Evolutionary conservation across 345 rosid genomes (phyloP).

Genomic region (Moricandia arvensis): DNA sequence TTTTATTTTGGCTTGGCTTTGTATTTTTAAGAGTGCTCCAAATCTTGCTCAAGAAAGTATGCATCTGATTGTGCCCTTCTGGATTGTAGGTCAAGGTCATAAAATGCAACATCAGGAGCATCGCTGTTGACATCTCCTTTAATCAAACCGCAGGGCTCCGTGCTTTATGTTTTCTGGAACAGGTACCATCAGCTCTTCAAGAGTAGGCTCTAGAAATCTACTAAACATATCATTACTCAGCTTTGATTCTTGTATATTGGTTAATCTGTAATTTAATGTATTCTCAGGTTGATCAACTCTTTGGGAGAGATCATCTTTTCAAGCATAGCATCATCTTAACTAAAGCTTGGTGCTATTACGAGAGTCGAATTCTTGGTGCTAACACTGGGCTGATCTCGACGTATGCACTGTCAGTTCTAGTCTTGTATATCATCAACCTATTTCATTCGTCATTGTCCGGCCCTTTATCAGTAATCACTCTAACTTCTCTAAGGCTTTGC

Average conservation of each 20-base stretch:
- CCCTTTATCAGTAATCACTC: conserved; percentile 67
- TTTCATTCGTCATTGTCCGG: conserved; percentile 66
- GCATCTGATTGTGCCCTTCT: neutral
- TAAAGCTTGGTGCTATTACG: conserved; percentile 97
- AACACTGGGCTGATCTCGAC: conserved; percentile 82
- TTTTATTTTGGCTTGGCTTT: too few species aligned
- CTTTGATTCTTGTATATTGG: neutral
- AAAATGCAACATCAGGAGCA: conserved; percentile 60
- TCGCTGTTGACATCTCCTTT: conserved; percentile 80
- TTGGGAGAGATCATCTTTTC: conserved; percentile 77
- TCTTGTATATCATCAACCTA: conserved; percentile 67
- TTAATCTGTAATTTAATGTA: neutral
- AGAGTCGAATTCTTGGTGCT: conserved; percentile 91
- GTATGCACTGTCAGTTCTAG: conserved; percentile 76
- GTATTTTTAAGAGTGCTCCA: too few species aligned
- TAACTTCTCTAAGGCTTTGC: conserved; percentile 7
- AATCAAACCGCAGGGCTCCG: conserved; percentile 73
- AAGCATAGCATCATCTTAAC: conserved; percentile 74
- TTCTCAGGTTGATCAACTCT: conserved; percentile 61
- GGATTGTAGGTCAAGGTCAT: conserved; percentile 70
- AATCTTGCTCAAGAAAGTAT: too few species aligned
- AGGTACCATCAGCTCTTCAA: conserved; percentile 44
- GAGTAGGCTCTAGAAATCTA: neutral
- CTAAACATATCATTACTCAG: neutral
- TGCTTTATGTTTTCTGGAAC: conserved; percentile 74